phyloP scores from a whole-genome alignment of 768 basidiomycete genomes.

The Boletus rubropictus region DNA sequence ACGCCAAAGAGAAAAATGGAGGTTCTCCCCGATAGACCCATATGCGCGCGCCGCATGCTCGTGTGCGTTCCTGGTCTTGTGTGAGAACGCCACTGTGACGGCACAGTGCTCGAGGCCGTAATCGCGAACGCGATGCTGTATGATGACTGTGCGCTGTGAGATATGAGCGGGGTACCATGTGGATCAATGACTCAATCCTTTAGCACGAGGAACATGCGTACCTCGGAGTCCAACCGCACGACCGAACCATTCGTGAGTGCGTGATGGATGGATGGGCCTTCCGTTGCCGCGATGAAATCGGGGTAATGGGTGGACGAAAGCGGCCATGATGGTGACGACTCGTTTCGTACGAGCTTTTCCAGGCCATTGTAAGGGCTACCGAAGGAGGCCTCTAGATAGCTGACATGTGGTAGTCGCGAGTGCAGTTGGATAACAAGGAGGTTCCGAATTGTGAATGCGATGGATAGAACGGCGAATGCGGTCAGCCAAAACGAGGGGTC shows the following conservation, averaged over 20 bases:
- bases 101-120: conserved; percentile 21
- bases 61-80: not conserved
- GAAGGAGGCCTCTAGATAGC: conserved; percentile 9
- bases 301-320: conserved; percentile 18
- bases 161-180: not conserved
- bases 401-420: not conserved
- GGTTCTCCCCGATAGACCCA: conserved; percentile 10
- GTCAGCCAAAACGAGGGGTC: conserved; percentile 20
- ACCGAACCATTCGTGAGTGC: conserved; percentile 17
- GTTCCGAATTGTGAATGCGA: conserved; percentile 18
- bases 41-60: conserved; percentile 12
- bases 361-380: conserved; percentile 21
- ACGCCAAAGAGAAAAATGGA: conserved; percentile 17
- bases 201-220: not conserved
- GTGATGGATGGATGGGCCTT: conserved; percentile 5
- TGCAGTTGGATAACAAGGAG: conserved; percentile 14
- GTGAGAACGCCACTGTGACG: conserved; percentile 10
- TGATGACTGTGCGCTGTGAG: conserved; percentile 12
- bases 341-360: conserved; percentile 21
- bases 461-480: conserved; percentile 12
- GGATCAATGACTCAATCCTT: not conserved
- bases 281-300: conserved; percentile 19
- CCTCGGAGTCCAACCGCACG: conserved; percentile 18
- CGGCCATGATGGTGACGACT: conserved; percentile 26
- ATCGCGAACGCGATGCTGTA: conserved; percentile 24